Conservation (phyloP, 1,284 basidiomycete species). For the Phlebopus sp. region DNA sequence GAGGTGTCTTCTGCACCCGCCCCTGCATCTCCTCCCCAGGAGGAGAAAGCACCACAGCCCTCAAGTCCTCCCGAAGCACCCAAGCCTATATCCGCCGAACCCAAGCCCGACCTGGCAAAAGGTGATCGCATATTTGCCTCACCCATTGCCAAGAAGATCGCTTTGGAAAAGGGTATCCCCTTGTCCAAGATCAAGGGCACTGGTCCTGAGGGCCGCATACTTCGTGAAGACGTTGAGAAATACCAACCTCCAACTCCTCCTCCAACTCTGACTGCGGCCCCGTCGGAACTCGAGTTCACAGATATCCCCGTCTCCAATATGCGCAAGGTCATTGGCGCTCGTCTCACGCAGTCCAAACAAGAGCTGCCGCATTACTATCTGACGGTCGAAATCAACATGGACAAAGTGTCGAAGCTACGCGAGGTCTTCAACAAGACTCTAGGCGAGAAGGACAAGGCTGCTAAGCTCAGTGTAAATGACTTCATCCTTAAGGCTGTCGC, state of each 20-base stretch:
- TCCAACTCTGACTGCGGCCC: slow-evolving; percentile 40
- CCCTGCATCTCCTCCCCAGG: slow-evolving; percentile 31
- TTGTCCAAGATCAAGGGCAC: slow-evolving; percentile 90
- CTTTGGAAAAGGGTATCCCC: slow-evolving; percentile 92
- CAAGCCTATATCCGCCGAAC: slow-evolving; percentile 40
- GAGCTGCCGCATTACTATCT: slow-evolving; percentile 98
- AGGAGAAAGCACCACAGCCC: slow-evolving; percentile 37
- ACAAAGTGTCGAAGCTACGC: slow-evolving; percentile 91
- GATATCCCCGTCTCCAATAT: slow-evolving; percentile 95
- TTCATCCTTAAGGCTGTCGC: slow-evolving; percentile 96
- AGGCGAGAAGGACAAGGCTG: slow-evolving; percentile 78
- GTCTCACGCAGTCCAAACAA: slow-evolving; percentile 92
- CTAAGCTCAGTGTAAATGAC: slow-evolving; percentile 97
- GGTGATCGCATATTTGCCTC: slow-evolving; percentile 90
- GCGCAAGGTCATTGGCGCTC: slow-evolving; percentile 89
- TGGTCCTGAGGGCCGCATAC: slow-evolving; percentile 92
- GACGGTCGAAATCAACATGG: slow-evolving; percentile 96
- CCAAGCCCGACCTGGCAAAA: slow-evolving; percentile 54
- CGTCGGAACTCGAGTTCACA: slow-evolving; percentile 65
- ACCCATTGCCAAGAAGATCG: slow-evolving; percentile 95
- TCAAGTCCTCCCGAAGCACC: slow-evolving; percentile 36
- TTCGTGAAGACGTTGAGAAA: slow-evolving; percentile 92
- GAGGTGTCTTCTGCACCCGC: slow-evolving; percentile 48
- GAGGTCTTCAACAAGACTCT: slow-evolving; percentile 94
- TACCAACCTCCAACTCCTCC: slow-evolving; percentile 62